Evolutionary conservation across 306 rosid genomes (phyloP), one percentile per base, ranked within the genome.

Genomic region (barrel medic (Medicago truncatula)): DNA sequence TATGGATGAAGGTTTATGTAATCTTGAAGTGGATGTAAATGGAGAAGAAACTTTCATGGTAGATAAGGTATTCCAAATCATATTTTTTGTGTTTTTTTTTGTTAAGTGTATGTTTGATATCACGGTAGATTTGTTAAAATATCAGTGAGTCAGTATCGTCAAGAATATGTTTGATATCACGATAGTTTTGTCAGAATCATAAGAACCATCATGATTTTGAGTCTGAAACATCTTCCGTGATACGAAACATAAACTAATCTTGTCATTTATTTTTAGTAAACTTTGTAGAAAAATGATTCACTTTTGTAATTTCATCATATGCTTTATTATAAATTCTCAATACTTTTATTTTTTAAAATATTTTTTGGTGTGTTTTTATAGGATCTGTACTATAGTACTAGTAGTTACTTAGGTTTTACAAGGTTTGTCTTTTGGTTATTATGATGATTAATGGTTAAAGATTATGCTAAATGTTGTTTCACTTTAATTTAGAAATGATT

Each of bases 21-120:
- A 92, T 77, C 97, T 95, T 84, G 86, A 92, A 89, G 97, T 95
- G 28, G 99, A 92, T 81, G 93, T 95, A 72, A 90, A 95, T 82
- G 97, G 97, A 54, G 93, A 95, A 86, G 92, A 90, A 80, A 83
- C 86, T 39, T 95, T 95, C 88, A 73, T 90, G 85, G 92, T 92
- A 36, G 88, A 95, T 86, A 90, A 85, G 97, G 99, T 90, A 81
- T 75, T 41, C 70, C 36, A 58, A 21, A 21, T 46, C 70, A 13
- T 79, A 71, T 65, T 75, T 71, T 65, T 6, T 18, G n/a, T 25
- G 3, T 21, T 68, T 74, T 65, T 76, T 38, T 70, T 43, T 23
- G 23, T 25, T 25, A 25, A 25, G 4, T 28, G 4, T 28, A 28
- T 28, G 31, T 28, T 28, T 28, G 31, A 3, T 28, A 28, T 28